Conservation (phyloP, 768 basidiomycete species). For the Agrocybe pediades region DNA sequence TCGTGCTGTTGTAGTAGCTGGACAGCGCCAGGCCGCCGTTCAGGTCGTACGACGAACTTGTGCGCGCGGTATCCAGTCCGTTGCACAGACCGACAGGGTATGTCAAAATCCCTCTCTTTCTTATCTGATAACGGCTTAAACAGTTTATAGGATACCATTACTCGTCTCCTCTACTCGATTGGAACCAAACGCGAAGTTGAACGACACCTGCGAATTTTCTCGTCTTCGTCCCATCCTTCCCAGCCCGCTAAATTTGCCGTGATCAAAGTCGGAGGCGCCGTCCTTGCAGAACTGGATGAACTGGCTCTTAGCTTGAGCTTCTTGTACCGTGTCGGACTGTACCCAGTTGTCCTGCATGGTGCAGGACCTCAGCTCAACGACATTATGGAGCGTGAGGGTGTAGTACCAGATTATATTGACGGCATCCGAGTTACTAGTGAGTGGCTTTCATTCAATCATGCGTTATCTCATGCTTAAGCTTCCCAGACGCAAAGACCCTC, state of each 20-base stretch:
- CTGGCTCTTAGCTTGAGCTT: slow-evolving; percentile 95
- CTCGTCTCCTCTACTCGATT: slow-evolving; percentile 93
- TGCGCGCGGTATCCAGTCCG: slow-evolving; percentile 54
- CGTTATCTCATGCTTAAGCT: not conserved
- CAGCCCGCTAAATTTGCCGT: slow-evolving; percentile 96
- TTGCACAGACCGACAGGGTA: slow-evolving; percentile 77
- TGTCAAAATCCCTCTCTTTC: slow-evolving; percentile 21
- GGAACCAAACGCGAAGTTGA: slow-evolving; percentile 98
- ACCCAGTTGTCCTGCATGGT: slow-evolving; percentile 96
- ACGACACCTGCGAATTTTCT: slow-evolving; percentile 97
- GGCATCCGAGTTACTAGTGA: slow-evolving; percentile 95
- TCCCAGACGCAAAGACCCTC: slow-evolving; percentile 87
- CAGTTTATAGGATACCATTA: slow-evolving; percentile 84
- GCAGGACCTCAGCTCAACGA: slow-evolving; percentile 95
- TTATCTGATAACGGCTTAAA: not conserved
- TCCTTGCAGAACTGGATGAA: slow-evolving; percentile 89
- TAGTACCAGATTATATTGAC: slow-evolving; percentile 95
- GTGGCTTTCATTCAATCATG: slow-evolving; percentile 22
- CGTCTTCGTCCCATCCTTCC: slow-evolving; percentile 86
- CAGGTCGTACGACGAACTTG: slow-evolving; percentile 39
- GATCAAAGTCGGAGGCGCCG: slow-evolving; percentile 97
- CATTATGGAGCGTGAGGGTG: slow-evolving; percentile 89
- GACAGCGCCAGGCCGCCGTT: slow-evolving; percentile 46
- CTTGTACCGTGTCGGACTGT: slow-evolving; percentile 95
- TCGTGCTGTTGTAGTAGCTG: slow-evolving; percentile 50